Conservation (phyloP, 345 rosid genomes). For the Brassica incana region DNA sequence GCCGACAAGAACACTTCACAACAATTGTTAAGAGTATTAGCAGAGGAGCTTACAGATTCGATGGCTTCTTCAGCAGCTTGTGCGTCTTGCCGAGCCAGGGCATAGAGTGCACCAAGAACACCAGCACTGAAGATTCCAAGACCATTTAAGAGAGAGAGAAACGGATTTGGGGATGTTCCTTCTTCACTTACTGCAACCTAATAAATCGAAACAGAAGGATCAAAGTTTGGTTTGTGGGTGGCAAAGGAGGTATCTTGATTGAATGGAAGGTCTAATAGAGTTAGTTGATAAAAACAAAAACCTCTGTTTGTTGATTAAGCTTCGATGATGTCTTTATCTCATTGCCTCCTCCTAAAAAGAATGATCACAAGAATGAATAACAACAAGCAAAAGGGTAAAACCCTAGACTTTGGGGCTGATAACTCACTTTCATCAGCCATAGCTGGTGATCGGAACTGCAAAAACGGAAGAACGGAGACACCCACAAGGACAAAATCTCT, state of each 20-base stretch:
- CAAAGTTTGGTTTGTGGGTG: background rate
- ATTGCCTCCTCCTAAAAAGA: slow-evolving; percentile 54
- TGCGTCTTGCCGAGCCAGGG: slow-evolving; percentile 65
- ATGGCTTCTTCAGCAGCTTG: slow-evolving; percentile 51
- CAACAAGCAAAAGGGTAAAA: background rate
- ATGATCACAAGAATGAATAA: slow-evolving; percentile 12
- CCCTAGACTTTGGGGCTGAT: background rate
- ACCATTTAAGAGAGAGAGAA: slow-evolving; percentile 69
- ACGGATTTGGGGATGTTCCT: slow-evolving; percentile 53
- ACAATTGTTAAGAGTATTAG: background rate
- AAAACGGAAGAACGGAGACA: slow-evolving; percentile 66
- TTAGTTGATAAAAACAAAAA: slow-evolving; percentile 6
- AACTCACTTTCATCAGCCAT: slow-evolving; percentile 34
- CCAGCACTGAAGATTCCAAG: slow-evolving; percentile 74
- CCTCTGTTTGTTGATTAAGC: slow-evolving; percentile 53
- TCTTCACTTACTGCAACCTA: slow-evolving; percentile 47
- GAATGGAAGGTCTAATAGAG: slow-evolving; percentile 35
- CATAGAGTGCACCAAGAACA: slow-evolving; percentile 85
- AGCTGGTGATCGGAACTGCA: slow-evolving; percentile 44
- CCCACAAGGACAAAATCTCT: slow-evolving; percentile 66
- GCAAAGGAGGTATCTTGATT: slow-evolving; percentile 15
- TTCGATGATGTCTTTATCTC: slow-evolving; percentile 38
- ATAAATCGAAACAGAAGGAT: slow-evolving; percentile 4
- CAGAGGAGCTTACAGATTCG: slow-evolving; percentile 64
- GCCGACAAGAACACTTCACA: background rate